These are phyloP conservation scores for Graphilbum ipis-grandicollis DNA, from an alignment of 2,329 filamentous ascomycete species.

Conservation along the genomic window DNA sequence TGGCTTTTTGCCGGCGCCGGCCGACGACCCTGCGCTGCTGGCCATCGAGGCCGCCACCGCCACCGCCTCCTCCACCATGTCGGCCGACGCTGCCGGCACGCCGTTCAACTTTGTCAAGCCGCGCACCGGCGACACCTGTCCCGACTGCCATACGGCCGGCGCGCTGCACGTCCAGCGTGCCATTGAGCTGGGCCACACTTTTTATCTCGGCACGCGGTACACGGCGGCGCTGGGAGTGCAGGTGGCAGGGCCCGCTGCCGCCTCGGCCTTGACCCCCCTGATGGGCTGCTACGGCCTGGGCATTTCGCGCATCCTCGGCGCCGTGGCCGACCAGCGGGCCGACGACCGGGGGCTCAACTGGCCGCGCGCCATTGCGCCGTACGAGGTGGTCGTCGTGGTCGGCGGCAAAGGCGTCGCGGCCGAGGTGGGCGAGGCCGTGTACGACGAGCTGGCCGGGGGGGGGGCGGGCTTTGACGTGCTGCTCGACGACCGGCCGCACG, in stretches of 20 bases:
- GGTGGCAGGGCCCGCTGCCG: conserved; percentile 14
- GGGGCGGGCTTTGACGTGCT: conserved; percentile 39
- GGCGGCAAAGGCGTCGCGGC: conserved; percentile 17
- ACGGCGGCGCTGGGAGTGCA: conserved; percentile 43
- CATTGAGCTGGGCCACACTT: conserved; percentile 88
- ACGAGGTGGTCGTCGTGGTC: conserved; percentile 53
- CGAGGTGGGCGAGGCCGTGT: conserved; percentile 37
- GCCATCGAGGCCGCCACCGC: no score
- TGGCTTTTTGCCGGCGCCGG: no score
- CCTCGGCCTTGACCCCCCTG: conserved; percentile 21
- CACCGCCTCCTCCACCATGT: no score
- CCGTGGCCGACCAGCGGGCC: conserved; percentile 59
- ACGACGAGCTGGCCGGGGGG: conserved; percentile 35
- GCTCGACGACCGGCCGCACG: conserved; percentile 58
- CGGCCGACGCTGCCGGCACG: conserved; percentile 10
- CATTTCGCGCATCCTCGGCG: conserved; percentile 75
- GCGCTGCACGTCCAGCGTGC: conserved; percentile 50
- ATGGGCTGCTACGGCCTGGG: conserved; percentile 98
- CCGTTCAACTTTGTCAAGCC: conserved; percentile 48
- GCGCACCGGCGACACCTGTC: conserved; percentile 52
- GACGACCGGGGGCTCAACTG: conserved; percentile 67
- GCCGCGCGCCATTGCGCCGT: conserved; percentile 77
- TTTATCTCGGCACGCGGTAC: conserved; percentile 83
- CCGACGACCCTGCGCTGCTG: no score
- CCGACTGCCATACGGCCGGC: conserved; percentile 43